A percentile compares a stretch with the other conserved stretches of the same genome.
Evolutionary conservation across 495 filamentous ascomycete genomes (phyloP).

Genomic region (Pyrenopolyporus hunteri): DNA sequence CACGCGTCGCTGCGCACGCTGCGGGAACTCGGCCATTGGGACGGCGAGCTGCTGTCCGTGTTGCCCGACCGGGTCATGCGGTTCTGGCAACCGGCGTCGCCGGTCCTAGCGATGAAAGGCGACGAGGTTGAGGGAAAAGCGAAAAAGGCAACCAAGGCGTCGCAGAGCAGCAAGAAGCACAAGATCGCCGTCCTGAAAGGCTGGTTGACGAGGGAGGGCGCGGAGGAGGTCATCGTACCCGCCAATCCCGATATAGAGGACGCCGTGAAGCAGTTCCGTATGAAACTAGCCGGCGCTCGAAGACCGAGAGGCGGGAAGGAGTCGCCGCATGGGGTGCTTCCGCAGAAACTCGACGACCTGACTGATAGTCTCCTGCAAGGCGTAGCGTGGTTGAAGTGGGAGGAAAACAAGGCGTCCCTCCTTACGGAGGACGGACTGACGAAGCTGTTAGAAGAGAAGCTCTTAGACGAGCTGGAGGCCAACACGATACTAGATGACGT

Average conservation of each 20-base stretch:
- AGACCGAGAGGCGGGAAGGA: conserved; percentile 34
- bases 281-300: conserved; percentile 45
- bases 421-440: conserved; percentile 39
- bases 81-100: conserved; percentile 40
- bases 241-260: conserved; percentile 45
- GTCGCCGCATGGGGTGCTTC: conserved; percentile 26
- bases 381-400: conserved; percentile 84
- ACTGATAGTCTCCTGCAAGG: conserved; percentile 90
- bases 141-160: conserved; percentile 35
- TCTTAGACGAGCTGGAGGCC: conserved; percentile 14
- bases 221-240: conserved; percentile 40
- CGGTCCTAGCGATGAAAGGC: conserved; percentile 7
- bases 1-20: conserved; percentile 74
- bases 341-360: conserved; percentile 84
- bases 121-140: conserved; percentile 12
- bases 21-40: conserved; percentile 48
- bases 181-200: conserved; percentile 69
- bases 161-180: conserved; percentile 58
- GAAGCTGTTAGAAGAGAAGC: conserved; percentile 25
- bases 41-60: conserved; percentile 46
- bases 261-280: conserved; percentile 54
- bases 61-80: conserved; percentile 47
- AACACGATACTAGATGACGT: conserved; percentile 2
- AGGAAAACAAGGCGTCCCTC: conserved; percentile 65
- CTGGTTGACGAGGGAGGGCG: conserved; percentile 54